Evolutionary conservation across 306 rosid genomes (phyloP).

Genomic region (Dalbergia cultrata): DNA sequence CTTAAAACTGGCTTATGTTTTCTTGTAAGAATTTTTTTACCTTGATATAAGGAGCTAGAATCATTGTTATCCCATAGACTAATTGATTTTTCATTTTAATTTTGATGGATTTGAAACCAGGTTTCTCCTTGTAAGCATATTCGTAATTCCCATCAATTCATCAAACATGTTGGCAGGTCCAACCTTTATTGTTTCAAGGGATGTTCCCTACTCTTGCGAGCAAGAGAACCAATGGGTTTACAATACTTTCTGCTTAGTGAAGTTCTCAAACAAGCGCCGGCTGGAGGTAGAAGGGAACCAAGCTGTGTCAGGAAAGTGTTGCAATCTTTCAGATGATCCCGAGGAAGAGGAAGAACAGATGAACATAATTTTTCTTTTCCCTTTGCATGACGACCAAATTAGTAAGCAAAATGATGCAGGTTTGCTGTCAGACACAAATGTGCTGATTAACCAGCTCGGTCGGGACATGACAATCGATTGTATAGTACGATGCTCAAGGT

Average conservation of each 20-base stretch:
- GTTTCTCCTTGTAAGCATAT: conserved; percentile 26
- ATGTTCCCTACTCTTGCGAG: conserved; percentile 61
- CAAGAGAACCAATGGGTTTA: conserved; percentile 69
- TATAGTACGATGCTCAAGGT: conserved; percentile 68
- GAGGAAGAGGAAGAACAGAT: conserved; percentile 40
- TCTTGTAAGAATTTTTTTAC: conserved; percentile 14
- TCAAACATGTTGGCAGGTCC: conserved; percentile 68
- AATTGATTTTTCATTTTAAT: conserved; percentile 41
- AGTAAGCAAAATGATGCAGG: conserved; percentile 44
- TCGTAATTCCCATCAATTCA: conserved; percentile 13
- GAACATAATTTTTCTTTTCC: conserved; percentile 30
- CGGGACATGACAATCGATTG: conserved; percentile 68
- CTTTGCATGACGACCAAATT: conserved; percentile 36
- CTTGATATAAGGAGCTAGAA: conserved; percentile 25
- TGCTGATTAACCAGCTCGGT: conserved; percentile 61
- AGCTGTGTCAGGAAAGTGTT: conserved; percentile 42
- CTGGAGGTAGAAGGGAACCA: conserved; percentile 47
- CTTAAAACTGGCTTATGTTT: not conserved
- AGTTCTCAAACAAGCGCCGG: conserved; percentile 55
- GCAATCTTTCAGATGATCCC: conserved; percentile 49
- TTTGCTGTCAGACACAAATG: conserved; percentile 46
- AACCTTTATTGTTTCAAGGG: conserved; percentile 61
- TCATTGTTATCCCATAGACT: conserved; percentile 19
- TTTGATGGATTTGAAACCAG: conserved; percentile 40
- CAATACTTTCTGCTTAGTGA: conserved; percentile 47